Evolutionary conservation across 2,329 filamentous ascomycete genomes (phyloP).

Genomic region (Cytospora leucostoma): DNA sequence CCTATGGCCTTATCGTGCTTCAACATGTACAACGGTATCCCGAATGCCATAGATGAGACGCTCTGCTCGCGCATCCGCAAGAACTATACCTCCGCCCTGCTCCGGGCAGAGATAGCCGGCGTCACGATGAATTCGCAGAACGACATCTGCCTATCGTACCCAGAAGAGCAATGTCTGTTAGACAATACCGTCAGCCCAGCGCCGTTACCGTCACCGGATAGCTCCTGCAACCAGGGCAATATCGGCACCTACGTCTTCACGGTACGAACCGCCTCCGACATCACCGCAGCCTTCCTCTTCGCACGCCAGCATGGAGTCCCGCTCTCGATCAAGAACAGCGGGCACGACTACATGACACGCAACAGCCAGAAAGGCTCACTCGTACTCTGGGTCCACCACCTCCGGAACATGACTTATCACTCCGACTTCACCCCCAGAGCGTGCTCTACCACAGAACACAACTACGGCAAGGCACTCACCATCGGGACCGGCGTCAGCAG

Average conservation of each 20-base stretch:
- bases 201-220: constrained; percentile 27
- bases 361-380: constrained; percentile 36
- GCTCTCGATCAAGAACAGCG: constrained; percentile 38
- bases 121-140: constrained; percentile 35
- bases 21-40: constrained; percentile 32
- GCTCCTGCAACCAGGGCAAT: constrained; percentile 34
- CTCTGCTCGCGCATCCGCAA: constrained; percentile 32
- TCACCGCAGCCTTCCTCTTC: constrained; percentile 31
- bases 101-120: constrained; percentile 30
- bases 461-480: constrained; percentile 30
- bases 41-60: constrained; percentile 26
- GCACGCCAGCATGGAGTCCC: constrained; percentile 32
- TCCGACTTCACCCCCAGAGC: constrained; percentile 31
- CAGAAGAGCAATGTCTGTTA: constrained; percentile 35
- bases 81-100: constrained; percentile 34
- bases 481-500: constrained; percentile 36
- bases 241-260: constrained; percentile 33
- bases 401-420: constrained; percentile 32
- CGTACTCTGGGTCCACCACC: constrained; percentile 36
- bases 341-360: constrained; percentile 39
- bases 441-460: constrained; percentile 27
- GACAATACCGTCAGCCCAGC: constrained; percentile 31
- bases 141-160: constrained; percentile 34
- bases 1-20: constrained; percentile 35
- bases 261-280: constrained; percentile 29